Base-by-base conservation (phyloP, 306 rosid species). In the Vachellia pachyceras region DNA sequence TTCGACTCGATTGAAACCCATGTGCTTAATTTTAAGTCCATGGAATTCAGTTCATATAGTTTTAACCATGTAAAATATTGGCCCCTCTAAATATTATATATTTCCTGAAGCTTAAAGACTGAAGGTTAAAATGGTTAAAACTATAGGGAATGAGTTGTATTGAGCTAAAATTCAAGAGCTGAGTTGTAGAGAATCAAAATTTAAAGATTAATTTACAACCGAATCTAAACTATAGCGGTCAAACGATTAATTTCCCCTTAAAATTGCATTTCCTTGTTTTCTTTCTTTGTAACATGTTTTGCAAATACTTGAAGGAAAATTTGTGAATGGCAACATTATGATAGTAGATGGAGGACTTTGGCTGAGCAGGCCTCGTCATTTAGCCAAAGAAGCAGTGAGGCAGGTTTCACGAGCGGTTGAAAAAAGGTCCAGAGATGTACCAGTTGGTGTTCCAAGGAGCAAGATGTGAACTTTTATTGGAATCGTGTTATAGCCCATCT, bases 281-380 rank as follows among this genome's bases (percentile, higher is more conserved):
- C 55, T 65, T 46, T 9, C n/a, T 58, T 9, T 67, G 71, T 40
- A 18, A 60, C 76, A 36, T 73, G 55, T 72, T 11, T 82, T 84
- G 75, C 39, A 23, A 82, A 87, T 75, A 49, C 76, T 49, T 92
- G 85, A 71, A 95, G 98, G 97, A 74, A 93, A 95, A 85, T 95
- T 29, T 77, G 20, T 95, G 3, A 95, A 95, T 73, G 99, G 99
- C 9, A 85, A 91, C 58, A 87, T 78, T 41, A 12, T 95, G 8
- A 5, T 87, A 10, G 93, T 91, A 23, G 99, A 95, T n/a, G 98
- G 99, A 80, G 99, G 98, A 63, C 88, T 88, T 54, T 95, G 98
- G 98, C 87, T 95, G 93, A 95, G 93, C 89, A 85, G 61, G 57
- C 97, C 98, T 45, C 98, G 99, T 23, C 85, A 87, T 77, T 63